Evolutionary conservation across 1,284 basidiomycete genomes (phyloP).

Genomic region (Salmacisia buchloeana): DNA sequence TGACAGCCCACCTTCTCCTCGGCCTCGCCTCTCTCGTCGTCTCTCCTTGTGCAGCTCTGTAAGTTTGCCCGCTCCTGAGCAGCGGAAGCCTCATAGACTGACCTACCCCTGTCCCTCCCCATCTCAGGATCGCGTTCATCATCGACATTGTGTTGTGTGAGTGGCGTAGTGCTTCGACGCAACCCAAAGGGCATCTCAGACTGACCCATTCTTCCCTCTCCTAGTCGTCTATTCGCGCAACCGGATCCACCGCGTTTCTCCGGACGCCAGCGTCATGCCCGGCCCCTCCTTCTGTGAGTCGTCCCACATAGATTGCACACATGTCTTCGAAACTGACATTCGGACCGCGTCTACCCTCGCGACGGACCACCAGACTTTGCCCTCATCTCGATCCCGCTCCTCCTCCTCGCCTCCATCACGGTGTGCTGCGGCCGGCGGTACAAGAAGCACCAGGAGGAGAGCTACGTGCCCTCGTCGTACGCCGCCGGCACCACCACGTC

Average conservation of each 20-base stretch:
- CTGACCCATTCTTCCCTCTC: background rate
- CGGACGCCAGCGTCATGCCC: constrained; percentile 11
- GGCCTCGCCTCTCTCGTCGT: background rate
- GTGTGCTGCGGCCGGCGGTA: constrained; percentile 17
- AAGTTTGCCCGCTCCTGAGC: too few species aligned
- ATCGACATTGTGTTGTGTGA: constrained; percentile 11
- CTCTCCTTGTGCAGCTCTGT: background rate
- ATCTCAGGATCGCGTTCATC: background rate
- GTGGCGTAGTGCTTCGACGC: background rate
- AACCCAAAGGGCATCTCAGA: background rate
- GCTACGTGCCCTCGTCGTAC: background rate
- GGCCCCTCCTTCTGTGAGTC: constrained; percentile 15
- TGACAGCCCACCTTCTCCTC: background rate
- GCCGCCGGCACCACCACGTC: background rate
- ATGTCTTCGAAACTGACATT: background rate
- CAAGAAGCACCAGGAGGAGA: background rate
- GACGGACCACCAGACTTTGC: constrained; percentile 4
- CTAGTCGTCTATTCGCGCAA: constrained; percentile 11
- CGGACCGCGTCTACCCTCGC: background rate
- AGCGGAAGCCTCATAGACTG: too few species aligned
- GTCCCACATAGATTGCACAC: background rate
- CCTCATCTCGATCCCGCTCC: constrained; percentile 18
- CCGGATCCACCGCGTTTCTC: constrained; percentile 11
- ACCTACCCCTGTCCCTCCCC: too few species aligned
- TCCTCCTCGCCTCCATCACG: constrained; percentile 15